Evolutionary conservation across 1,284 basidiomycete species (phyloP).

Genomic region (Trichosporon sp.): DNA sequence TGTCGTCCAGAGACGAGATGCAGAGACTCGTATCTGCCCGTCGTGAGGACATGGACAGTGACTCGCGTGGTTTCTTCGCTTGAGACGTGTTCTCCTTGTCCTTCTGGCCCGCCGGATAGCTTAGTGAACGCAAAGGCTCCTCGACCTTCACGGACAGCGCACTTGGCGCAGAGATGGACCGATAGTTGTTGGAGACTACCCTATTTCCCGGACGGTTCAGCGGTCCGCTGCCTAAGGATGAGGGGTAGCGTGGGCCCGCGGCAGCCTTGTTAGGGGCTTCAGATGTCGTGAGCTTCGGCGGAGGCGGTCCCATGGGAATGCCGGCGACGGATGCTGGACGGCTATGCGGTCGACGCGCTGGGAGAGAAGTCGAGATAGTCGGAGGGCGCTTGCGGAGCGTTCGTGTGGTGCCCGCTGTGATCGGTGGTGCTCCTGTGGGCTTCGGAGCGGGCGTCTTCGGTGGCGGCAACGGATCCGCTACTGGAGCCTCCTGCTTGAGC

Average conservation of each 20-base stretch:
- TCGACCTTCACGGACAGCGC: not conserved
- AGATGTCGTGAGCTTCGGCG: not conserved
- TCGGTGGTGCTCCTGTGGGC: not conserved
- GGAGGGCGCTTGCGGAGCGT: not conserved
- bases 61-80: slow-evolving; percentile 1
- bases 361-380: not conserved
- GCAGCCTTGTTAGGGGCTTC: not conserved
- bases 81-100: not conserved
- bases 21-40: slow-evolving; percentile 35
- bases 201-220: slow-evolving; percentile 28
- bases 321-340: not conserved
- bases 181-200: slow-evolving; percentile 36
- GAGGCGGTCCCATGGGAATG: not conserved
- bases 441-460: not conserved
- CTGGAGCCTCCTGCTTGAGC: too few relatives aligned
- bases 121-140: not conserved
- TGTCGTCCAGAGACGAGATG: slow-evolving; percentile 37
- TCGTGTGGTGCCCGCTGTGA: not conserved
- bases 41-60: slow-evolving; percentile 20
- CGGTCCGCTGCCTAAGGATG: slow-evolving; percentile 37
- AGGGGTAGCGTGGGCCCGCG: slow-evolving; percentile 40
- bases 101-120: not conserved
- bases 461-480: too few relatives aligned
- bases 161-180: not conserved
- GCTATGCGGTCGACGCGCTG: slow-evolving; percentile 6